These are phyloP conservation scores for Phytophthora sp. DNA, from an alignment of 352 stramenopile species.

Conservation along the genomic window DNA sequence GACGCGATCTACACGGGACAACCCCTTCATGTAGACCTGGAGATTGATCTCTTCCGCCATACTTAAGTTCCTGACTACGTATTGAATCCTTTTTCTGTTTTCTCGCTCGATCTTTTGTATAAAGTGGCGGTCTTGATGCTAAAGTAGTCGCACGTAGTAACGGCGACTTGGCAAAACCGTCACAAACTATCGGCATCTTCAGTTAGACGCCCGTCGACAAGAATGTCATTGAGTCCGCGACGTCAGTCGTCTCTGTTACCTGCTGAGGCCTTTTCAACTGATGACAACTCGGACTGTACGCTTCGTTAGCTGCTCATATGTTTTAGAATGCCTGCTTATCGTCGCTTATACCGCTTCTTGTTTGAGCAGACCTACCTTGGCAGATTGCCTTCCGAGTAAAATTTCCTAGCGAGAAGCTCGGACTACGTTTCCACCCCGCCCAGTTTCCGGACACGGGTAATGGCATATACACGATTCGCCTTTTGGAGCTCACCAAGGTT, in stretches of 20 bases:
- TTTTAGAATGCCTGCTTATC: neutral
- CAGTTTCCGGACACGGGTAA: constrained; percentile 86
- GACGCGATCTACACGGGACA: constrained; percentile 77
- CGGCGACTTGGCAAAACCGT: constrained; percentile 33
- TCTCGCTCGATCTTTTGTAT: too few species aligned
- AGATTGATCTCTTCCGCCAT: constrained; percentile 44
- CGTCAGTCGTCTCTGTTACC: constrained; percentile 34
- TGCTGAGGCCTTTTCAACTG: constrained; percentile 45
- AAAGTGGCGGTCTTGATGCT: too few species aligned
- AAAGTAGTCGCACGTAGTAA: too few species aligned
- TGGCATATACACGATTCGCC: constrained; percentile 81
- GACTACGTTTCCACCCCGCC: constrained; percentile 77
- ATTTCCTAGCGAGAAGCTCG: constrained; percentile 82
- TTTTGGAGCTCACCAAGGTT: constrained; percentile 78
- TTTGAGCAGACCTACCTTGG: constrained; percentile 64
- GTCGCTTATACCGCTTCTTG: neutral
- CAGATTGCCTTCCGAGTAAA: constrained; percentile 87
- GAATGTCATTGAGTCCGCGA: constrained; percentile 9
- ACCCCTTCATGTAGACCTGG: constrained; percentile 64
- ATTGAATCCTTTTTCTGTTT: neutral
- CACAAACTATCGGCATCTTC: neutral
- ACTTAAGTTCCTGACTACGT: neutral
- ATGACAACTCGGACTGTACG: constrained; percentile 60
- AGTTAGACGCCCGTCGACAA: neutral
- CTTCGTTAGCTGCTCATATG: neutral